phyloP scores from a whole-genome alignment of 306 rosid genomes.

The Castanea crenata region DNA sequence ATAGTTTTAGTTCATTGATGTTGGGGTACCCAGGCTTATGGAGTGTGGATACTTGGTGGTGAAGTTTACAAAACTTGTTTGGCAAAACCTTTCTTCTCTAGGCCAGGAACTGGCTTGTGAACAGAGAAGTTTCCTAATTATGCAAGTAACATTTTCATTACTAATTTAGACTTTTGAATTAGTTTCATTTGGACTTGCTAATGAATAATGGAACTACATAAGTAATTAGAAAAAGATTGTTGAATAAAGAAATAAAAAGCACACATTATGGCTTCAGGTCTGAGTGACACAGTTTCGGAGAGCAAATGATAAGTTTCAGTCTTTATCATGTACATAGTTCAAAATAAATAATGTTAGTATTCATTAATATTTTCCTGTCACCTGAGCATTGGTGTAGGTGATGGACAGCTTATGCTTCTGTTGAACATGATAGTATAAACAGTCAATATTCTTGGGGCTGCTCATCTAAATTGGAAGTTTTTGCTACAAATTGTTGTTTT shows the following conservation, averaged over 20 bases:
- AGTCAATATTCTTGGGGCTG: neutral
- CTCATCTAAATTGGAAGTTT: conserved; percentile 19
- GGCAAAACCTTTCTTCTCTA: neutral
- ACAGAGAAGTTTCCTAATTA: neutral
- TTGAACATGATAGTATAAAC: neutral
- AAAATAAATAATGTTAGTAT: neutral
- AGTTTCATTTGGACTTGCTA: neutral
- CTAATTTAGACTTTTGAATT: neutral
- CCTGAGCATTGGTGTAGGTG: neutral
- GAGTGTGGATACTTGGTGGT: neutral
- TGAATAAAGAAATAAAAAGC: neutral
- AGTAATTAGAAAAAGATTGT: neutral
- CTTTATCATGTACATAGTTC: neutral
- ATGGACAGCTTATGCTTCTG: neutral
- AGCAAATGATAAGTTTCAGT: neutral
- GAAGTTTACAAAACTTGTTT: neutral
- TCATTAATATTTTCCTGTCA: neutral
- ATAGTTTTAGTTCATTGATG: neutral
- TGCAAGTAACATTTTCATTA: neutral
- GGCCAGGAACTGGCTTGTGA: neutral
- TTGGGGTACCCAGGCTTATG: neutral
- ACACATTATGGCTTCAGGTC: neutral
- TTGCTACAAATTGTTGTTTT: conserved; percentile 1
- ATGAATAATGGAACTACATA: neutral
- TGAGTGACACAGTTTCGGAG: neutral